Percentiles rank a stretch among this genome's conserved stretches.
Conservation (phyloP, 2,329 filamentous ascomycete genomes). For the Cercospora sp. region DNA sequence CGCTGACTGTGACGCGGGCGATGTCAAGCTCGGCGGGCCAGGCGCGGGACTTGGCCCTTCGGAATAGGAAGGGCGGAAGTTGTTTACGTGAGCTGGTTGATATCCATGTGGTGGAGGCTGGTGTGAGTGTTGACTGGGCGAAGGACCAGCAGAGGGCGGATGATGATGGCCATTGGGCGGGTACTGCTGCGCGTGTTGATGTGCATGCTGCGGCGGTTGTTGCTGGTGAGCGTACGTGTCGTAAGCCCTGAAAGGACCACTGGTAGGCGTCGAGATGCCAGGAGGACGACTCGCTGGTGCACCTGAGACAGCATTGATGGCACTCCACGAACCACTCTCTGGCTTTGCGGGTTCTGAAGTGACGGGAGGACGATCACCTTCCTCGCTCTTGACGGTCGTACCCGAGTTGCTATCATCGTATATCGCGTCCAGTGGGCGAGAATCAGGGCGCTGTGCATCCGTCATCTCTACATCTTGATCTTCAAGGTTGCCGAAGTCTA, state of each 20-base stretch:
- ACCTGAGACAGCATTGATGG: slow-evolving; percentile 40
- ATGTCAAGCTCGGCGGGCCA: slow-evolving; percentile 31
- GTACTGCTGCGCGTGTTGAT: background rate
- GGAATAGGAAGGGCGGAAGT: slow-evolving; percentile 32
- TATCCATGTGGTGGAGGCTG: slow-evolving; percentile 9
- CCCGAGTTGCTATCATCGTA: slow-evolving; percentile 36
- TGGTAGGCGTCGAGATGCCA: slow-evolving; percentile 29
- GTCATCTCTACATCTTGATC: slow-evolving; percentile 42
- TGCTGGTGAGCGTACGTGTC: slow-evolving; percentile 31
- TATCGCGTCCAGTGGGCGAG: slow-evolving; percentile 29
- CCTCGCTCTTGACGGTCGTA: slow-evolving; percentile 39
- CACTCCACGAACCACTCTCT: slow-evolving; percentile 43
- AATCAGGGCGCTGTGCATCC: slow-evolving; percentile 30
- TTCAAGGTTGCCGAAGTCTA: slow-evolving; percentile 40
- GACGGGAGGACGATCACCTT: slow-evolving; percentile 26
- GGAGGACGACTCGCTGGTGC: slow-evolving; percentile 29
- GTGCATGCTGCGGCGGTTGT: slow-evolving; percentile 8
- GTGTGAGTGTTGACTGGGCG: slow-evolving; percentile 8
- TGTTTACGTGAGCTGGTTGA: slow-evolving; percentile 26
- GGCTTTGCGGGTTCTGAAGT: slow-evolving; percentile 25
- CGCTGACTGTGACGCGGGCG: slow-evolving; percentile 31
- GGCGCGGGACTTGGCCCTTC: slow-evolving; percentile 24
- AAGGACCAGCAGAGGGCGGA: slow-evolving; percentile 9
- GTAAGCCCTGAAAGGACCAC: slow-evolving; percentile 34
- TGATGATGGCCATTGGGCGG: slow-evolving; percentile 8